Percentiles rank a stretch among this genome's conserved stretches.
These are phyloP conservation scores for Psidium guajava DNA, from an alignment of 345 rosid genomes.

Conservation along the genomic window DNA sequence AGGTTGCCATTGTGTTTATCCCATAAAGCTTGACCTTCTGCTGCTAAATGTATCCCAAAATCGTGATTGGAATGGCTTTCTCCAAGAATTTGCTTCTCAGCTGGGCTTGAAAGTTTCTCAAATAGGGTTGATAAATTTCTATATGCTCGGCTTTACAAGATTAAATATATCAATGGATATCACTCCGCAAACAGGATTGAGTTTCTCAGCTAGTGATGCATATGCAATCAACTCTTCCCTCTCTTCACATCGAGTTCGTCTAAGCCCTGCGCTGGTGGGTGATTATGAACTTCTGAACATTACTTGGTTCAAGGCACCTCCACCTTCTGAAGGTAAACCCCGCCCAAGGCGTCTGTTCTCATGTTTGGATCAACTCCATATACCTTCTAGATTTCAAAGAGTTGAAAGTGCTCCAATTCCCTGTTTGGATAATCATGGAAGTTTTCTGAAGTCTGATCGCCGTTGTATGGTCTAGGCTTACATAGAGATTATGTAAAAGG, in stretches of 20 bases:
- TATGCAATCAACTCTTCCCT: constrained; percentile 67
- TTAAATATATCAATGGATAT: constrained; percentile 94
- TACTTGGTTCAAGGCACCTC: constrained; percentile 75
- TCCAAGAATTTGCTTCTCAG: constrained; percentile 64
- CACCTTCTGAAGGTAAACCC: constrained; percentile 64
- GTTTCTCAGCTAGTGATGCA: constrained; percentile 73
- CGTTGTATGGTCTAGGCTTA: not conserved
- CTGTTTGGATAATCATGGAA: not conserved
- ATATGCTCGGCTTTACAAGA: constrained; percentile 51
- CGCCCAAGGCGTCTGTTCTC: not conserved
- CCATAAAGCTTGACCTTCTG: constrained; percentile 92
- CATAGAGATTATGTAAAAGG: not conserved
- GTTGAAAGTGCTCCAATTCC: not conserved
- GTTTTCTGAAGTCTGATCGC: not conserved
- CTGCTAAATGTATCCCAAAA: constrained; percentile 81
- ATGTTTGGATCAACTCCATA: not conserved
- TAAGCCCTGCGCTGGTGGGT: constrained; percentile 57
- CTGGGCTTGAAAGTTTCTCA: constrained; percentile 70
- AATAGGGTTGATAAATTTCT: constrained; percentile 79
- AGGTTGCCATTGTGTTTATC: constrained; percentile 90
- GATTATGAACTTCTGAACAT: constrained; percentile 81
- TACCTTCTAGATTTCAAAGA: not conserved
- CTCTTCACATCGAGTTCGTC: constrained; percentile 53
- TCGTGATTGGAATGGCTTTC: constrained; percentile 56
- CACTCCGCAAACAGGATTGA: constrained; percentile 68